Conservation (phyloP, 83 land plant species). For the Picea abies region DNA sequence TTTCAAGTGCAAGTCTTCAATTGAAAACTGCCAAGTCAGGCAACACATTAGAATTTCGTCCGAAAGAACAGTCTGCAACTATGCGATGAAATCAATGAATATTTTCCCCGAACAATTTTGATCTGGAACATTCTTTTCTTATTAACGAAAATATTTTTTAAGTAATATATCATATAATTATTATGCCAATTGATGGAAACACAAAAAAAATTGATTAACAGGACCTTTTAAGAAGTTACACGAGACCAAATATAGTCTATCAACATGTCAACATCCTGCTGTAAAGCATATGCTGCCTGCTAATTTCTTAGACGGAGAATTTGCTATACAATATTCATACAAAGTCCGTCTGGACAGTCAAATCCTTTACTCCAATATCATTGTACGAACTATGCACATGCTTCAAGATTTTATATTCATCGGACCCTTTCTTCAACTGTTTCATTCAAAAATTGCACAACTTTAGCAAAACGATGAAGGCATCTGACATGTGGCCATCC, state of each 20-base stretch:
- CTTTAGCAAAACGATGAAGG: not conserved
- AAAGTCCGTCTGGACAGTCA: conserved; percentile 77
- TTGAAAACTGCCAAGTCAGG: not conserved
- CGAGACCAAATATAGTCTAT: not conserved
- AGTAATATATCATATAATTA: not conserved
- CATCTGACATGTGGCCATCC: not conserved
- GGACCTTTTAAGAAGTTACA: not conserved
- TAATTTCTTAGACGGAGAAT: not conserved
- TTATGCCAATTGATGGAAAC: not conserved
- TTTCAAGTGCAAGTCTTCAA: not conserved
- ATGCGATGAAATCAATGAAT: not conserved
- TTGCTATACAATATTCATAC: conserved; percentile 13
- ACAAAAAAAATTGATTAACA: not conserved
- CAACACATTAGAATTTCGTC: no score
- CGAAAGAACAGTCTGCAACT: no score
- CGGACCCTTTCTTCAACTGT: conserved; percentile 66
- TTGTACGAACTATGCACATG: conserved; percentile 80
- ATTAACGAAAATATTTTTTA: not conserved
- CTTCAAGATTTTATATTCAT: conserved; percentile 62
- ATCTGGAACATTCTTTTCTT: not conserved
- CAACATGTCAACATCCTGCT: not conserved
- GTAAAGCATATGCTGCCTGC: not conserved
- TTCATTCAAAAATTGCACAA: conserved; percentile 12
- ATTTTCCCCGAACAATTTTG: not conserved
- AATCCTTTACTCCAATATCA: conserved; percentile 86